phyloP scores from a whole-genome alignment of 805 yeast species.

The Soucietia sequanensis region DNA sequence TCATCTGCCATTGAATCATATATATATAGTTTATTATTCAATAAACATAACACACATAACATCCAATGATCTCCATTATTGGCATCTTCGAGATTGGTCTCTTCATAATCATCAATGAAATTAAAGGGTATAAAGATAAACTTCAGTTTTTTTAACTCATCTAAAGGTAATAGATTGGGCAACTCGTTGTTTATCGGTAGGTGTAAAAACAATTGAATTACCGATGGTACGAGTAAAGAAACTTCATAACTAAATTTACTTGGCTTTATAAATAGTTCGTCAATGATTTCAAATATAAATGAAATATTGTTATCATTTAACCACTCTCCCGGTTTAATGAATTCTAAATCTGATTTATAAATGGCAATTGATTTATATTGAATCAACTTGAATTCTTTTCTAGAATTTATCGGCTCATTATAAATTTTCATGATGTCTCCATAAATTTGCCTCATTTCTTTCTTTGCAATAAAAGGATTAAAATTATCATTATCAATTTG shows the following conservation, averaged over 20 bases:
- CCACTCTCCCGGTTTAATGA: conserved; percentile 67
- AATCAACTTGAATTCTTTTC: conserved; percentile 28
- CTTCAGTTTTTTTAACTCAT: conserved; percentile 30
- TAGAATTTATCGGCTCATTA: conserved; percentile 8
- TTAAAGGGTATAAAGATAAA: conserved; percentile 69
- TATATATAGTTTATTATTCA: conserved; percentile 48
- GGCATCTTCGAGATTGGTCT: conserved; percentile 40
- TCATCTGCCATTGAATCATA: conserved; percentile 59
- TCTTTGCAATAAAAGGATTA: conserved; percentile 13
- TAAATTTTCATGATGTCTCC: conserved; percentile 11
- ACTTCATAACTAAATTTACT: conserved; percentile 21
- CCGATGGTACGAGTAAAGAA: conserved; percentile 52
- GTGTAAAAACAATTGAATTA: conserved; percentile 60
- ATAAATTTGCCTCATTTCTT: conserved; percentile 18
- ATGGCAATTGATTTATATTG: conserved; percentile 59
- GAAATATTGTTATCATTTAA: conserved; percentile 68
- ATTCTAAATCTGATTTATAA: conserved; percentile 56
- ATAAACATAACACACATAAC: conserved; percentile 49
- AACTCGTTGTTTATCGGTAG: conserved; percentile 24
- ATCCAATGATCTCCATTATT: conserved; percentile 83
- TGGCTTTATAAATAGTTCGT: conserved; percentile 18
- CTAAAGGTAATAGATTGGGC: conserved; percentile 24
- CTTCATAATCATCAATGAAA: conserved; percentile 52
- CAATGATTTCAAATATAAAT: conserved; percentile 54
- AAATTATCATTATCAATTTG: conserved; percentile 2